phyloP scores from a whole-genome alignment of 768 basidiomycete genomes.

The Rhizopogon sp. region DNA sequence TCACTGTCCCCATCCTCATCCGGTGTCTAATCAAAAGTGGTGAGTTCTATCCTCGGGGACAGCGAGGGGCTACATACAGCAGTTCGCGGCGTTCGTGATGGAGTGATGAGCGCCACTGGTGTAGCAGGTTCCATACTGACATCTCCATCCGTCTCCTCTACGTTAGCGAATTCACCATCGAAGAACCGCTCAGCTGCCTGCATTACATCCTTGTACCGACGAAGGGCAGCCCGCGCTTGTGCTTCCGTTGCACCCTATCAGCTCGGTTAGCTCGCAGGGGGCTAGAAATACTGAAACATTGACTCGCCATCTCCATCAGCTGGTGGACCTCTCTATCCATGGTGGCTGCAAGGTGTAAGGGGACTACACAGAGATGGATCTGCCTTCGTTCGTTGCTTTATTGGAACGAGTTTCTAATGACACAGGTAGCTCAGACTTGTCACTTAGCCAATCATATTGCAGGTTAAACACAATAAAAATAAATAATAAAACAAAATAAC shows the following conservation, averaged over 20 bases:
- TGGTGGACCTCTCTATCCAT: conserved; percentile 56
- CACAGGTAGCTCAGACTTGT: background rate
- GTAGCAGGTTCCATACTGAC: conserved; percentile 36
- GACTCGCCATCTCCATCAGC: conserved; percentile 55
- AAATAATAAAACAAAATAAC: conserved; percentile 11
- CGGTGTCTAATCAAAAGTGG: conserved; percentile 43
- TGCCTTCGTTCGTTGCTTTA: conserved; percentile 12
- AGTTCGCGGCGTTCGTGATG: conserved; percentile 20
- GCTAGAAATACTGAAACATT: background rate
- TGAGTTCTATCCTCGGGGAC: background rate
- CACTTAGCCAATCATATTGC: background rate
- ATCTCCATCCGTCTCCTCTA: conserved; percentile 39
- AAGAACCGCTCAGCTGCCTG: conserved; percentile 84
- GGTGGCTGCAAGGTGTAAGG: conserved; percentile 5
- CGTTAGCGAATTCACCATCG: conserved; percentile 77
- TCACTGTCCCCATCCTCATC: conserved; percentile 42
- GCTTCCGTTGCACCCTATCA: conserved; percentile 73
- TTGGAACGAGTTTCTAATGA: background rate
- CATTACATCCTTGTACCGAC: conserved; percentile 84
- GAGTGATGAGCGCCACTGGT: conserved; percentile 20
- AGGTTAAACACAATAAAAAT: conserved; percentile 2
- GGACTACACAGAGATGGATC: background rate
- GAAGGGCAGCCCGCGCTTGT: conserved; percentile 81
- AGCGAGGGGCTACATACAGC: conserved; percentile 12
- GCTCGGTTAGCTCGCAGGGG: background rate